Base-by-base conservation (phyloP, 2,329 filamentous ascomycete species). In the Knufia petricola region DNA sequence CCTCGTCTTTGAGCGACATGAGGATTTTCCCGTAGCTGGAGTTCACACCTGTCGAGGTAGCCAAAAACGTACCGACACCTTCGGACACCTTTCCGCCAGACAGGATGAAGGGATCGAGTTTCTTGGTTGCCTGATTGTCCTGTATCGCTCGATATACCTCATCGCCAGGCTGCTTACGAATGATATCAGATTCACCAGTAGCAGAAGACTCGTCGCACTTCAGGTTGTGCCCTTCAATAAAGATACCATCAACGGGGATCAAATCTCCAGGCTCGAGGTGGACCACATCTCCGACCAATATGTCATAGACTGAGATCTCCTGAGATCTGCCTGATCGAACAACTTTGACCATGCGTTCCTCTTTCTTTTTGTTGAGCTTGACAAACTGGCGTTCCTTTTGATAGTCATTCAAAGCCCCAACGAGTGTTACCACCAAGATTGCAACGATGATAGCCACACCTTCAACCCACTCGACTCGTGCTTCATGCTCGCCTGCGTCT, bases 361-460 rank as follows among this genome's bases (percentile, higher is more conserved):
- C 81, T 64, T 89, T 89, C 61, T 87, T 86, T 63, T 79, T 79
- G 65, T 88, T 88, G 51, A 89, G 69, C 63, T 86, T 87, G 32
- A 85, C 82, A 59, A 89, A 89, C 59, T 87, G 83, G 39, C 82
- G 76, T 62, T 88, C 85, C 64, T 88, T 88, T 59, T 89, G 85
- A 75, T 81, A 89, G 61, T 89, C 85, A 55, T 87, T 89, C 28
- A 81, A 69, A n/a, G 85, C 84, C 52, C 84, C 85, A 17, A 87
- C 85, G 17, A 84, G 64, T 2, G 88, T 82, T 40, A 89, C 85
- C 54, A 89, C 81, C 13, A 82, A 62, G 52, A 89, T 86, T 44
- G 85, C 85, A 19, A 83, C 76, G 37, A 87, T 81, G 54, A 89
- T 87, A 6, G 85, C 85, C 9, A 88, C 80, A 54, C 85, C 85